A percentile compares a stretch with the other conserved stretches of the same genome.
These are phyloP conservation scores for Parachaetomium inaequale DNA, from an alignment of 495 filamentous ascomycete genomes.

Conservation along the genomic window DNA sequence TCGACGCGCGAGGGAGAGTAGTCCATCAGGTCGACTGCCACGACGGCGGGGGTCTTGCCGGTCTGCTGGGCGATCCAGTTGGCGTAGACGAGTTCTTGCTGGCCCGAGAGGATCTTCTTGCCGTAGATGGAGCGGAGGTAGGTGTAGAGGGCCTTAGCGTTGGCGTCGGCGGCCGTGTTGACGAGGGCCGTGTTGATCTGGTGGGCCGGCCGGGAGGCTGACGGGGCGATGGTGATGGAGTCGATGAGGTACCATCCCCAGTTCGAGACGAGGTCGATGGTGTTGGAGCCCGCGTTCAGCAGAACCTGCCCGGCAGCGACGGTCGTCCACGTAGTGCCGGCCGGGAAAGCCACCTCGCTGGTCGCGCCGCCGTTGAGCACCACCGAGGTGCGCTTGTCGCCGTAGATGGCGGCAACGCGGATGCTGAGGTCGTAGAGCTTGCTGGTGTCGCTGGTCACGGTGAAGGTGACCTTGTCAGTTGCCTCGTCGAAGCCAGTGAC, in stretches of 20 bases:
- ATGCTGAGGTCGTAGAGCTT: conserved; percentile 43
- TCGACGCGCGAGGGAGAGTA: conserved; percentile 45
- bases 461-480: conserved; percentile 42
- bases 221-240: conserved; percentile 38
- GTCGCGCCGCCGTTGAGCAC: conserved; percentile 40
- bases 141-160: conserved; percentile 31
- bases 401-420: conserved; percentile 40
- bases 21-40: conserved; percentile 46
- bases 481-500: conserved; percentile 40
- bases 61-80: conserved; percentile 39
- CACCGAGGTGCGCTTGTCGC: conserved; percentile 41
- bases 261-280: conserved; percentile 43
- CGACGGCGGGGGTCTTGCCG: conserved; percentile 46
- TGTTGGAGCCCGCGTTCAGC: conserved; percentile 41
- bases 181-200: conserved; percentile 32
- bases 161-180: conserved; percentile 30
- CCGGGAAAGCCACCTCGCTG: conserved; percentile 39
- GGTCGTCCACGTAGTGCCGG: conserved; percentile 25
- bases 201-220: conserved; percentile 36
- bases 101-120: conserved; percentile 46
- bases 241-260: conserved; percentile 50
- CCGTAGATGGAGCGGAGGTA: conserved; percentile 45
- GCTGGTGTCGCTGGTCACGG: conserved; percentile 25
- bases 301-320: conserved; percentile 42
- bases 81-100: conserved; percentile 40